Evolutionary conservation across 176 grass and related monocot genomes (phyloP), one percentile per base, ranked within the genome.

Genomic region (Triticum timopheevii): DNA sequence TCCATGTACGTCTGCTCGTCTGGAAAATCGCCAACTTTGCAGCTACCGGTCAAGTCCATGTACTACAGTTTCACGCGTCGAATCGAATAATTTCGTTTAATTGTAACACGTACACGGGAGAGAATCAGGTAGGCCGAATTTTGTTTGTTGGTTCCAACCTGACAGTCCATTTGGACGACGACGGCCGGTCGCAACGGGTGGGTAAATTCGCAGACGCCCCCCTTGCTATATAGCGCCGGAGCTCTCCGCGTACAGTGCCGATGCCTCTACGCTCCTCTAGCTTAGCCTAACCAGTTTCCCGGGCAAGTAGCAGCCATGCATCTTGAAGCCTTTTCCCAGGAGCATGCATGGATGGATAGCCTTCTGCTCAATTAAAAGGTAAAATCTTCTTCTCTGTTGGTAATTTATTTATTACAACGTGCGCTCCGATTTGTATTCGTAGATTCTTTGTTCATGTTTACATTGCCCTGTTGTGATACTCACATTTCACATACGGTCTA

Each of bases 21-120:
- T 35, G 28, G 35, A 6, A 61, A 61, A 78, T 15, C 31, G 7
- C 44, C 27, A 23, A 22, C 10, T 10, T 45, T 5, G 20, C 63
- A 88, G 54, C 87, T 79, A 64, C 81, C 81, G 8, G 81, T 88
- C 81, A 73, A 79, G 71, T 15, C 36, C 6, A 62, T 23, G 54
- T 39, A 39, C 38, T 15, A 36, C 16, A 39, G n/a, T 3, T 40
- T 79, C 33, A 15, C 8, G n/a, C n/a, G 5, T 54, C n/a, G 36
- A 6, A 79, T 30, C 12, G 8, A 39, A 39, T 39, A 39, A 9
- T 39, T 39, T 39, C 35, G 35, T 36, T 7, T 36, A 36, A 36
- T 36, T 36, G 42, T 45, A 45, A 45, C 40, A 42, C 33, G 33
- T 34, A 39, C 45, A 47, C 13, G 12, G 47, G 47, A 50, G 47